A percentile compares a stretch with the other conserved stretches of the same genome.
These are phyloP conservation scores for Trichoderma harzianum DNA, from an alignment of 2,329 filamentous ascomycete genomes.

Conservation along the genomic window DNA sequence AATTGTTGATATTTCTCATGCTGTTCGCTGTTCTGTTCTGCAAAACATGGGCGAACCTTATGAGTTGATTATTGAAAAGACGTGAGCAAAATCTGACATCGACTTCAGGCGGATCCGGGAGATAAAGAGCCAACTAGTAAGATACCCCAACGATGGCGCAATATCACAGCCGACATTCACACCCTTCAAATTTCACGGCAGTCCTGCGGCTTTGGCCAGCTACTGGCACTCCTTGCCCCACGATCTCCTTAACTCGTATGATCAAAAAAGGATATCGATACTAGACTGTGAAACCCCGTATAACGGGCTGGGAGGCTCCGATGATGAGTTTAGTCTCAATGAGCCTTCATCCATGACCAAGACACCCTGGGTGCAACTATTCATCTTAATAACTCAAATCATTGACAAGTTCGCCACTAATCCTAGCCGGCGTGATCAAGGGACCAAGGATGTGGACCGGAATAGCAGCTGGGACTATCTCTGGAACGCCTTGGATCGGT, in stretches of 20 bases:
- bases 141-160: background rate
- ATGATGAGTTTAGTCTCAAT: no score
- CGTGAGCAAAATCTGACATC: background rate
- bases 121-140: background rate
- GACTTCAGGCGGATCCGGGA: background rate
- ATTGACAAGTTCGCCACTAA: background rate
- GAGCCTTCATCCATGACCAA: background rate
- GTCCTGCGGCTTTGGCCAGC: background rate
- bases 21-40: background rate
- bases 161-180: background rate
- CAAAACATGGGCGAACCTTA: background rate
- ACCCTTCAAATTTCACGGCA: background rate
- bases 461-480: background rate
- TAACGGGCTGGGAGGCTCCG: background rate
- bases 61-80: background rate
- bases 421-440: background rate
- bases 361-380: background rate
- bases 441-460: background rate
- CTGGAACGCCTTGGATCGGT: background rate
- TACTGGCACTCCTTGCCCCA: constrained; percentile 4
- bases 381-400: background rate
- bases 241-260: background rate
- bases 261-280: background rate
- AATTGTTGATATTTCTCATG: background rate
- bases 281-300: background rate